Percentiles rank a stretch among this genome's conserved stretches.
phyloP scores from a whole-genome alignment of 2,329 filamentous ascomycete genomes.

The Sarocladium strictum region DNA sequence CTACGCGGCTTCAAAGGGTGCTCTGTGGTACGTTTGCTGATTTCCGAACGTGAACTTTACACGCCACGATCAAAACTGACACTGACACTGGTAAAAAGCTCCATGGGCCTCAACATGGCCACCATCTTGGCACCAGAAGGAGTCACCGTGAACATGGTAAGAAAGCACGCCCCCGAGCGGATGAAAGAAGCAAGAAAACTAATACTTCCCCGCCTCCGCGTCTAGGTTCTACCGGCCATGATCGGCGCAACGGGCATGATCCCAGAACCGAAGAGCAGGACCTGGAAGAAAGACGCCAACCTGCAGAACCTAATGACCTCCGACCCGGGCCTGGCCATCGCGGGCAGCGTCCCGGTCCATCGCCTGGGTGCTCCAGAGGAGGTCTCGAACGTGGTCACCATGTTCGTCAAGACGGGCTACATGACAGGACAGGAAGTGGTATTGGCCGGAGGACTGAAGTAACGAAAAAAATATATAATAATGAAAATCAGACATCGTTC shows the following conservation, averaged over 20 bases:
- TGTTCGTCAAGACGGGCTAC: conserved; percentile 19
- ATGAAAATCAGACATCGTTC: too few relatives aligned
- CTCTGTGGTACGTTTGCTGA: conserved; percentile 1
- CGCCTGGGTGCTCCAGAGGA: conserved; percentile 28
- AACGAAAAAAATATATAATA: too few relatives aligned
- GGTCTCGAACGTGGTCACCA: conserved; percentile 26
- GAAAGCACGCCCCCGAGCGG: conserved; percentile 1
- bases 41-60: not conserved
- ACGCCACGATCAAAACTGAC: too few relatives aligned
- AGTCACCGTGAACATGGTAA: conserved; percentile 28
- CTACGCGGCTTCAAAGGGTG: conserved; percentile 16
- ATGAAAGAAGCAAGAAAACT: not conserved
- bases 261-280: conserved; percentile 17
- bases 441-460: conserved; percentile 17
- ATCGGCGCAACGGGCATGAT: conserved; percentile 31
- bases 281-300: conserved; percentile 23
- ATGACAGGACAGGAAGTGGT: conserved; percentile 18
- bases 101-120: conserved; percentile 28
- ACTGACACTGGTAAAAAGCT: conserved; percentile 16
- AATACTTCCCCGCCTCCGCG: too few relatives aligned
- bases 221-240: conserved; percentile 28
- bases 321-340: conserved; percentile 29
- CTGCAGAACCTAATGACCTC: conserved; percentile 22
- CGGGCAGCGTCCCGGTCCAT: conserved; percentile 26
- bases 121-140: conserved; percentile 26